Base-by-base conservation (phyloP, 495 filamentous ascomycete species). In the Trichoderma parareesei region DNA sequence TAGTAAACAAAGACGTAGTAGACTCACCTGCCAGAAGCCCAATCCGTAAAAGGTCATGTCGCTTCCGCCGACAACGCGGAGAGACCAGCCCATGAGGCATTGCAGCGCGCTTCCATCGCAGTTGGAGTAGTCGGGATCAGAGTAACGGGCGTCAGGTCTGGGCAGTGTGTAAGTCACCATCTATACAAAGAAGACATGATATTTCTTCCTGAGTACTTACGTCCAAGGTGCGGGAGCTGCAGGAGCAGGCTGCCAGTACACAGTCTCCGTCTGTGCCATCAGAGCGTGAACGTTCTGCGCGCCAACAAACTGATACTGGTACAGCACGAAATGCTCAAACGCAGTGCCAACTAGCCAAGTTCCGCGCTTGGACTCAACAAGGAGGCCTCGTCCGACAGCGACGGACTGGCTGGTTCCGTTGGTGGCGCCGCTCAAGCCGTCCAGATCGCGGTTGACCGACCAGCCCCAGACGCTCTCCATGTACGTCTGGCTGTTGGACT, bases 251-350 rank as follows among this genome's bases (percentile, higher is more conserved):
- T 91, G 89, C 76, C 84, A 90, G 75, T 93, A 92, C 6, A 88
- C 86, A 0, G 83, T 85, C 70, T 93, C 89, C 11, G 87, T 84
- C 70, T 92, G 90, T 61, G 80, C 85, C 69, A 86, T 82, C 74
- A 85, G 37, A 4, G 53, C 27, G 10, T 57, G 89, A 61, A 90
- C 76, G 68, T 88, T 84, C 65, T 80, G 69, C 3, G 88, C 86
- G 55, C 80, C 80, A 62, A 78, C 70, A 59, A 90, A 72, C 64
- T 89, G 78, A 71, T 90, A 91, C 74, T 90, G 89, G 78, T 92
- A 93, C 20, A 91, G 73, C 67, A 85, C 82, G 72, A 82, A 80
- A 74, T 91, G 88, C 76, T 91, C 88, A 42, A 85, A 86, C 4
- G 85, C 77, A 0, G 84, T 89, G n/a, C 84, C 89, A 60, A 86